Evolutionary conservation across 1,284 basidiomycete species (phyloP).

Genomic region (Melampsora allii-populina): DNA sequence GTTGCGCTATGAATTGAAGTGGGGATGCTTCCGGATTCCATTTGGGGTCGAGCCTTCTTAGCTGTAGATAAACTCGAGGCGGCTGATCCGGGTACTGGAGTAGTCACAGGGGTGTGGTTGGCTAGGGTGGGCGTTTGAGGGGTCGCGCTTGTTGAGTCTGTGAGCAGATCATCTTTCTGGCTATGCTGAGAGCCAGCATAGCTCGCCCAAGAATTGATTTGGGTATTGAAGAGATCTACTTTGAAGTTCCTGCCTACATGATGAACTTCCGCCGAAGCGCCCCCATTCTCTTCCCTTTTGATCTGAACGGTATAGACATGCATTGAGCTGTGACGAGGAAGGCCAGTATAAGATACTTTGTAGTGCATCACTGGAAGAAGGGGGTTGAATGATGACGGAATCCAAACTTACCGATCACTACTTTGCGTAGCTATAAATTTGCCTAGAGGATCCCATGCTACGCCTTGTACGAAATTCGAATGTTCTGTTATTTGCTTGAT

Average conservation of each 20-base stretch:
- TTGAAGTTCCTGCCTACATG: conserved; percentile 74
- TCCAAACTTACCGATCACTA: conserved; percentile 65
- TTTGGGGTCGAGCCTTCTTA: conserved; percentile 14
- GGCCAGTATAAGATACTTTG: not conserved
- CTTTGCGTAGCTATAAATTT: conserved; percentile 93
- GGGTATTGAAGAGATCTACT: conserved; percentile 66
- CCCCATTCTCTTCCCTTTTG: conserved; percentile 37
- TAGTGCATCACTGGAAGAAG: conserved; percentile 42
- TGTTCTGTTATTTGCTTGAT: conserved; percentile 83
- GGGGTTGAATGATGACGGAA: conserved; percentile 4
- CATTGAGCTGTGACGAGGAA: conserved; percentile 46
- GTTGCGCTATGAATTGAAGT: conserved; percentile 1
- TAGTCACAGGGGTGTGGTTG: conserved; percentile 17
- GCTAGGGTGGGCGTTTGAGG: conserved; percentile 3
- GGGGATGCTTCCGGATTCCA: conserved; percentile 11
- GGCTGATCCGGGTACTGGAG: conserved; percentile 9
- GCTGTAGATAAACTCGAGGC: not conserved
- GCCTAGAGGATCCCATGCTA: conserved; percentile 92
- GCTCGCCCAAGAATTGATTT: conserved; percentile 56
- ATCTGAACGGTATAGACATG: conserved; percentile 47
- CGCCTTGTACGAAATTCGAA: conserved; percentile 89
- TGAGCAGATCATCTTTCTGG: conserved; percentile 31
- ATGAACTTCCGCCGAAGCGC: conserved; percentile 69
- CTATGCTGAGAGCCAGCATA: conserved; percentile 27
- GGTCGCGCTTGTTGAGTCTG: conserved; percentile 24